Conservation (phyloP, 2,329 filamentous ascomycete species). For the Ploettnerulaceae sp. region DNA sequence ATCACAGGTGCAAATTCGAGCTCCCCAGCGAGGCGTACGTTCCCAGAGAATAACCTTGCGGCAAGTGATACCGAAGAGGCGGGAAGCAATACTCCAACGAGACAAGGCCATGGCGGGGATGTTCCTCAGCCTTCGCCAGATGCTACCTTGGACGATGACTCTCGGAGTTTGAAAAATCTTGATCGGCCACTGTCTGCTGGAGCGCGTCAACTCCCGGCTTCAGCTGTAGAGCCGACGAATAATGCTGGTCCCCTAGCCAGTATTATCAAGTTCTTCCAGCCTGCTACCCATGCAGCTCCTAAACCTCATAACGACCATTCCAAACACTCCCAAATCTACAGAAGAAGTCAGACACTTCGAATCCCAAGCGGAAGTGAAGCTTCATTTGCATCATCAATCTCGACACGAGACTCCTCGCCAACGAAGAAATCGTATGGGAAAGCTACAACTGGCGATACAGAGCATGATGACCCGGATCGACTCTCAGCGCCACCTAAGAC, state of each 20-base stretch:
- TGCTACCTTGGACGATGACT: conserved; percentile 63
- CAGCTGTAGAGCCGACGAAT: conserved; percentile 32
- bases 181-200: conserved; percentile 24
- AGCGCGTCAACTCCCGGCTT: conserved; percentile 13
- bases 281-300: conserved; percentile 41
- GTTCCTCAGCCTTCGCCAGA: conserved; percentile 68
- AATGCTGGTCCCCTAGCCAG: conserved; percentile 48
- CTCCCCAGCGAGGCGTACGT: conserved; percentile 25
- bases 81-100: conserved; percentile 40
- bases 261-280: conserved; percentile 68
- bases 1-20: conserved; percentile 63
- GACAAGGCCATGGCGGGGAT: conserved; percentile 39
- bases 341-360: conserved; percentile 69
- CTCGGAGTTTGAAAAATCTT: conserved; percentile 49
- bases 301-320: conserved; percentile 48
- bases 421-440: conserved; percentile 34
- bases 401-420: conserved; percentile 2
- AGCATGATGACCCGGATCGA: conserved; percentile 42
- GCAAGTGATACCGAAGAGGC: conserved; percentile 28
- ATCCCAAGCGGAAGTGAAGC: conserved; percentile 34
- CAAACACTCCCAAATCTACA: conserved; percentile 67
- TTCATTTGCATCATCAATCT: conserved; percentile 13
- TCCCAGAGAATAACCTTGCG: conserved; percentile 20
- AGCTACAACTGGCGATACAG: conserved; percentile 28
- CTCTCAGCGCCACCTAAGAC: conserved; percentile 77